Evolutionary conservation across 179 eudicot genomes (phyloP).

Genomic region (Camellia oleifera): DNA sequence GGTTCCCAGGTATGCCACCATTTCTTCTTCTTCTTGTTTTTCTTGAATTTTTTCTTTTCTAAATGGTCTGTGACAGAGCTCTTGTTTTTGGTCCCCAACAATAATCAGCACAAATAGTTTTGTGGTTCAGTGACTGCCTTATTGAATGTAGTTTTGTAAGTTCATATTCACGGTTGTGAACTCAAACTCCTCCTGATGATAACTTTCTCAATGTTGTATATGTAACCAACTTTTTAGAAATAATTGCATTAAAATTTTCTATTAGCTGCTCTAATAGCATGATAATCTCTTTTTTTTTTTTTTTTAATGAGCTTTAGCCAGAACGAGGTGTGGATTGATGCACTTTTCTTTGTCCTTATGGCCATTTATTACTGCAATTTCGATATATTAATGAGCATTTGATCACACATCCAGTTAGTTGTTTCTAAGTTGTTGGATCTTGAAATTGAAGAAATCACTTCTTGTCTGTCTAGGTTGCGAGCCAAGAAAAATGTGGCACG

Average conservation of each 20-base stretch:
- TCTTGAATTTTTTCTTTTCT: no score
- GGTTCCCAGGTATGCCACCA: conserved; percentile 49
- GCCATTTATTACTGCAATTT: background rate
- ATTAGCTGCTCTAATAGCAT: background rate
- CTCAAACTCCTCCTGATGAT: no score
- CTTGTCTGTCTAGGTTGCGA: conserved; percentile 40
- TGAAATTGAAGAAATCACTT: background rate
- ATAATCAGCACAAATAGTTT: no score
- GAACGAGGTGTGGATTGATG: background rate
- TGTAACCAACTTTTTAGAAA: background rate
- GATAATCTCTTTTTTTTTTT: background rate
- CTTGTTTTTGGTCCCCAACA: no score
- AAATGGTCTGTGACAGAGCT: no score
- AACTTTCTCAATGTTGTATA: no score
- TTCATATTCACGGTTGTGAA: no score
- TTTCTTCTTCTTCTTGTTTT: background rate
- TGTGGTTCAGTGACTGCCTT: no score
- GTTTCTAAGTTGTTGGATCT: conserved; percentile 3
- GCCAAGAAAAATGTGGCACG: conserved; percentile 60
- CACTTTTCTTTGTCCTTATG: background rate
- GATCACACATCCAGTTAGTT: background rate
- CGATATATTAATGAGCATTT: background rate
- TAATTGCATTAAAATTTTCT: background rate
- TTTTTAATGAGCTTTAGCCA: no score
- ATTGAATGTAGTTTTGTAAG: no score